Evolutionary conservation across 768 basidiomycete species (phyloP), one percentile per base, ranked within the genome.

Genomic region (Auricularia cornea): DNA sequence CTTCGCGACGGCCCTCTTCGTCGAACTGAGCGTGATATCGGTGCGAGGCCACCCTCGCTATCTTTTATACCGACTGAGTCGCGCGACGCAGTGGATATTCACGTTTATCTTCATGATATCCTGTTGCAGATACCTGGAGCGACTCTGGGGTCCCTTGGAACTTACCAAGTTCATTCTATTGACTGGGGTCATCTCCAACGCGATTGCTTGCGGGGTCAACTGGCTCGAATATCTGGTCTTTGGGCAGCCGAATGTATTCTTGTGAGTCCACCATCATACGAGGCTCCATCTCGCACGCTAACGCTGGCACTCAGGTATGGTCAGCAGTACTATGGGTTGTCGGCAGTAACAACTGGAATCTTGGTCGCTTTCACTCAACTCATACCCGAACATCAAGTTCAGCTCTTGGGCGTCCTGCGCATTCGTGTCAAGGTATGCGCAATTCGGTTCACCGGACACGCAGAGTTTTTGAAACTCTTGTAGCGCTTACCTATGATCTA

Each of bases 351-450:
- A 70, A 88, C 87, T 60, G 89, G 88, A 2, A 79, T 95, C 65
- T 79, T 99, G 38, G 97, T 99, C 62, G 96, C 95, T 5, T 98
- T 98, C 76, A 98, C 95, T 3, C 97, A 99, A 74, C 76, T 97
- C 62, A 98, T 98, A 68, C 96, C 96, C 33, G 97, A 99, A 75
- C 95, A 99, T 70, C 96, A 98, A 75, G 87, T 99, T 16, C 97
- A 98, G 73, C 71, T 98, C 20, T 80, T 98, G 64, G 94, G 94
- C 35, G 76, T 92, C 56, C 70, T 93, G 66, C 92, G 86, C 74
- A 82, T 89, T 57, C 85, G 93, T 63, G 95, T 98, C 68, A 99
- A 98, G 85, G 95, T 91, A 48, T 35, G 77, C 70, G 28, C 60
- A 29, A 48, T 48, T 23, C 20, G 44, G 16, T 20, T 6, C 10